Evolutionary conservation across 2,329 filamentous ascomycete genomes (phyloP).

Genomic region (Venturia nashicola): DNA sequence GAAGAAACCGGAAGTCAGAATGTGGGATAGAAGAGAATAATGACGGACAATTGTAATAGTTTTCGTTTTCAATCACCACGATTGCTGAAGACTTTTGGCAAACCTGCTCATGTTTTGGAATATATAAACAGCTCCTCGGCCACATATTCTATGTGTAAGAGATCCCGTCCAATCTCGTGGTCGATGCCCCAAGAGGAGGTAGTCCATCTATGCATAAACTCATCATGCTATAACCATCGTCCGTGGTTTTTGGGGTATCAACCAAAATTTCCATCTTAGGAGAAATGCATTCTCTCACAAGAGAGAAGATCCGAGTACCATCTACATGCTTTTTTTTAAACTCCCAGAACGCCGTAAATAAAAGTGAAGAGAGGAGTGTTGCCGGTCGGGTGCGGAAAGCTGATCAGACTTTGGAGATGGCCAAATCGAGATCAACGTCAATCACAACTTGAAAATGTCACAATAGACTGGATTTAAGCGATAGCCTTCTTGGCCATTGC

Average conservation of each 20-base stretch:
- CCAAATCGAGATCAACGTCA: too few species aligned
- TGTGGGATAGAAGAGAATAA: too few species aligned
- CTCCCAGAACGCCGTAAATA: background rate
- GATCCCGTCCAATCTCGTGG: background rate
- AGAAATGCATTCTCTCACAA: background rate
- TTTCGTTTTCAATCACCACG: too few species aligned
- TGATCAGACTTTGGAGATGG: too few species aligned
- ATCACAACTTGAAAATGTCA: too few species aligned
- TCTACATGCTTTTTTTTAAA: background rate
- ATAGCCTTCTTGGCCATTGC: conserved; percentile 74
- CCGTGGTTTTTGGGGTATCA: background rate
- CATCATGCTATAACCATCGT: background rate
- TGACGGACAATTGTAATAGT: too few species aligned
- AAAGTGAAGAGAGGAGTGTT: background rate
- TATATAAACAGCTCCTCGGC: background rate
- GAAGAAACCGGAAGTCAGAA: too few species aligned
- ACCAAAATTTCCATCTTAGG: background rate
- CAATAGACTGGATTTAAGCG: conserved; percentile 29
- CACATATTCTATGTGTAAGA: background rate
- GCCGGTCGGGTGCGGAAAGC: background rate
- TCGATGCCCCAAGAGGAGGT: background rate
- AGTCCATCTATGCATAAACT: background rate
- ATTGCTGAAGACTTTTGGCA: too few species aligned
- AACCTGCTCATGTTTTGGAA: background rate
- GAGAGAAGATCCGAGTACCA: background rate